A percentile compares a stretch with the other conserved stretches of the same genome.
Conservation (phyloP, 495 filamentous ascomycete genomes). For the Tuber microsphaerosporum region DNA sequence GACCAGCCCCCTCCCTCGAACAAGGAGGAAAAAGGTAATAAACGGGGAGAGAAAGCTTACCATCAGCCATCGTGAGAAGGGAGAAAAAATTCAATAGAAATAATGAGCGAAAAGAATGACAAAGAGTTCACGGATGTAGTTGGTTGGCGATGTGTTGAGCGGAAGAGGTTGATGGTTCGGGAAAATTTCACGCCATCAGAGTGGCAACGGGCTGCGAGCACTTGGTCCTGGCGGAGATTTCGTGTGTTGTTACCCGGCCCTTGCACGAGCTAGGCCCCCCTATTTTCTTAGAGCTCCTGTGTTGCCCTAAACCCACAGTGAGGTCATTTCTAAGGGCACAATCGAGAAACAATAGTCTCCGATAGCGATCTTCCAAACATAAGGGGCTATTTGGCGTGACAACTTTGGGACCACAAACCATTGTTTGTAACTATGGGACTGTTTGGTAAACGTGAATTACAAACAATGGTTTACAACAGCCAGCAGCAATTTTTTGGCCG, state of each 20-base stretch:
- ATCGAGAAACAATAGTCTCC: neutral
- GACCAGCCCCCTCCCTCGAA: conserved; percentile 18
- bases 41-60: conserved; percentile 44
- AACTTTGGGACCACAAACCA: too few relatives aligned
- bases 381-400: too few relatives aligned
- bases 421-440: too few relatives aligned
- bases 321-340: neutral
- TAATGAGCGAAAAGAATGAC: conserved; percentile 29
- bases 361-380: neutral
- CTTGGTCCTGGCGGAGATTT: neutral
- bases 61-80: conserved; percentile 53
- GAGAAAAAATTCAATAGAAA: conserved; percentile 22
- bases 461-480: too few relatives aligned
- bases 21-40: conserved; percentile 29
- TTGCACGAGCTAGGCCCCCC: neutral
- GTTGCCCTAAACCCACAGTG: neutral
- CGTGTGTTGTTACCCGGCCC: neutral
- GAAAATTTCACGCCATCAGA: neutral
- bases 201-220: neutral
- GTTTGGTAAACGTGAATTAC: too few relatives aligned
- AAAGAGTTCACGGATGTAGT: neutral
- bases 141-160: neutral
- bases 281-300: too few relatives aligned
- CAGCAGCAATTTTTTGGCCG: too few relatives aligned
- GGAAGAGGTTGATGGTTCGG: neutral